A percentile compares a stretch with the other conserved stretches of the same genome.
Evolutionary conservation across 2,329 filamentous ascomycete genomes (phyloP).

Genomic region (Microsporum ferrugineum): DNA sequence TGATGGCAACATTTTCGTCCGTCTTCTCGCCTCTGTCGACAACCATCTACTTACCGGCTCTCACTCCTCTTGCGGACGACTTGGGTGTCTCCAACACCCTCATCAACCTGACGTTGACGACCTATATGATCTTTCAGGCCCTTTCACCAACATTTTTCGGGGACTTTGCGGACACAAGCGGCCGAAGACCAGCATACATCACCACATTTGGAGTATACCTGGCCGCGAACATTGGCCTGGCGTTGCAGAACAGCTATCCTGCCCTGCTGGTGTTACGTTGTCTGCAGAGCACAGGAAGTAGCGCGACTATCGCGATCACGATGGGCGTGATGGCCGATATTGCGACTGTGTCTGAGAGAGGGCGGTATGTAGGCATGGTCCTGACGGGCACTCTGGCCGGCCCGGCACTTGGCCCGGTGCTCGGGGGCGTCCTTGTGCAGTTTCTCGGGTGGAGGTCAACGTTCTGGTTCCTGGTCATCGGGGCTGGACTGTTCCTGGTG

Average conservation of each 20-base stretch:
- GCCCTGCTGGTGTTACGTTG: conserved; percentile 51
- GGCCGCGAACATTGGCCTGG: conserved; percentile 49
- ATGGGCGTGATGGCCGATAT: conserved; percentile 64
- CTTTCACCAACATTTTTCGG: conserved; percentile 51
- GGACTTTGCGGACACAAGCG: conserved; percentile 50
- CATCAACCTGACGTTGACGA: conserved; percentile 43
- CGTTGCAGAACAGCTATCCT: conserved; percentile 46
- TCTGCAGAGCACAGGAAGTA: conserved; percentile 53
- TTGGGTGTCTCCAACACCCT: conserved; percentile 32
- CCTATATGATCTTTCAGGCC: conserved; percentile 47
- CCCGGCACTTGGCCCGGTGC: conserved; percentile 45
- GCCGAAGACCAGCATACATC: conserved; percentile 51
- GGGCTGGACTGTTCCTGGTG: conserved; percentile 38
- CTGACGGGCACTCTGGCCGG: conserved; percentile 45
- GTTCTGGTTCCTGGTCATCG: conserved; percentile 58
- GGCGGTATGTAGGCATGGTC: conserved; percentile 60
- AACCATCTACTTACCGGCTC: conserved; percentile 37
- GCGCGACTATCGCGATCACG: conserved; percentile 58
- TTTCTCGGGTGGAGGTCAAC: conserved; percentile 57
- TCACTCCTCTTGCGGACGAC: conserved; percentile 25
- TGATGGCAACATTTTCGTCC: conserved; percentile 8
- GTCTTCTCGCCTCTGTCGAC: conserved; percentile 20
- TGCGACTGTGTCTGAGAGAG: conserved; percentile 56
- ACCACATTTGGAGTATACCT: conserved; percentile 48
- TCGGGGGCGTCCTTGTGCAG: conserved; percentile 53